Base-by-base conservation (phyloP, 2,329 filamentous ascomycete genomes). In the Fusarium torreyae region DNA sequence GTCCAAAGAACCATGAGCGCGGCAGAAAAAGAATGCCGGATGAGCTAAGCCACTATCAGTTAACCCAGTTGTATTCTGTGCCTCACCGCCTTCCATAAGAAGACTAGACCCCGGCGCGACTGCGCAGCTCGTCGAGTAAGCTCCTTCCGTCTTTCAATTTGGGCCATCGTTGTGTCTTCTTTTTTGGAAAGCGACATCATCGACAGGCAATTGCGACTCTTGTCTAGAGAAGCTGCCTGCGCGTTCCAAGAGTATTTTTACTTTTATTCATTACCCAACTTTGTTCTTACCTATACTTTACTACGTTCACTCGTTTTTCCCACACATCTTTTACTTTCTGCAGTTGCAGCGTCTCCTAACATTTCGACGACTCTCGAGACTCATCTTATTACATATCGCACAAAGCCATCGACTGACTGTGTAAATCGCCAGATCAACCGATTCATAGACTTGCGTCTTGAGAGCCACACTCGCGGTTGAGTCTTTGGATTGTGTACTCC, bases 1-100 rank as follows among this genome's bases (percentile, higher is more conserved):
- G 38, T 45, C 46, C 33, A 40, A 53, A 57, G 59, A 56, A 69
- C 44, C 57, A 61, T 52, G 45, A 45, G 18, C 14, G 44, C 11
- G 71, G 72, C 72, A 74, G 71, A 74, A 74, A 72, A 75, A 69
- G 65, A 72, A 49, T 63, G 42, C 24, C 43, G 40, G 33, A 3
- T 2, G 1, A 46, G 46, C 68, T 71, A 70, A 46, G 24, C 55
- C 20, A 3, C 9, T n/a, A 45, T 7, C 3, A 18, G 50, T 9
- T 45, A n/a, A 10, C 18, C 18, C 18, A 20, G 18, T 3, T 20
- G 18, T 20, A 3, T 20, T 20, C 18, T 20, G 18, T 20, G 18
- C 18, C 18, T 20, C 57, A 69, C 67, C 67, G 67, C 67, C 49
- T 56, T 51, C 57, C 9, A 1, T 3, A 51, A 11, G 3, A 10